These are phyloP conservation scores for Rhodomyrtus tomentosa DNA, from an alignment of 345 rosid genomes.

Conservation along the genomic window DNA sequence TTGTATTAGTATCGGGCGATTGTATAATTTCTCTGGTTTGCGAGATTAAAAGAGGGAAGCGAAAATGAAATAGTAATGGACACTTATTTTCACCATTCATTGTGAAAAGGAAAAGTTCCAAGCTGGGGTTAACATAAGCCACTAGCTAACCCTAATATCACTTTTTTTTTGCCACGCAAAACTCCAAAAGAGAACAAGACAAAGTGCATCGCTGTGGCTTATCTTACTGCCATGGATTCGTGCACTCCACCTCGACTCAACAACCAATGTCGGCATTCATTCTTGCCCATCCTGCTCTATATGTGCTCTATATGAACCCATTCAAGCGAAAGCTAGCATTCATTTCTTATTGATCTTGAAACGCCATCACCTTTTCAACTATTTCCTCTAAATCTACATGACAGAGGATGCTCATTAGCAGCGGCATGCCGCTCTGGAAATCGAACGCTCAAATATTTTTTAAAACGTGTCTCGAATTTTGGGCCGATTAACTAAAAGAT, in stretches of 20 bases:
- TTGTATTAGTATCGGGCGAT: accelerated
- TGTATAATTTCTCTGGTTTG: not conserved
- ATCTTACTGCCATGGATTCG: not conserved
- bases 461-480: too few relatives aligned
- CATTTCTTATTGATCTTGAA: not conserved
- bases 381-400: not conserved
- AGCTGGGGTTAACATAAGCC: not conserved
- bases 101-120: not conserved
- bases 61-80: not conserved
- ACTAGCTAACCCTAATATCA: not conserved
- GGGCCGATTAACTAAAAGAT: too few relatives aligned
- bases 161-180: not conserved
- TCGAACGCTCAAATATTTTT: not conserved
- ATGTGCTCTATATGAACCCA: not conserved
- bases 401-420: not conserved
- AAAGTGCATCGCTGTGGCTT: not conserved
- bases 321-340: not conserved
- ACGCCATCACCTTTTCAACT: not conserved
- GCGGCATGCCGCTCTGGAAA: not conserved
- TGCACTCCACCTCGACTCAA: not conserved
- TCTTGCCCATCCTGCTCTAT: not conserved
- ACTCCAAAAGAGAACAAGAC: not conserved
- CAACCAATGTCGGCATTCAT: not conserved
- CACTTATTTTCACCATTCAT: not conserved
- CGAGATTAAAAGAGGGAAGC: not conserved